phyloP scores from a whole-genome alignment of 1,139 yeast species.

The Lodderomyces jiufengensis region DNA sequence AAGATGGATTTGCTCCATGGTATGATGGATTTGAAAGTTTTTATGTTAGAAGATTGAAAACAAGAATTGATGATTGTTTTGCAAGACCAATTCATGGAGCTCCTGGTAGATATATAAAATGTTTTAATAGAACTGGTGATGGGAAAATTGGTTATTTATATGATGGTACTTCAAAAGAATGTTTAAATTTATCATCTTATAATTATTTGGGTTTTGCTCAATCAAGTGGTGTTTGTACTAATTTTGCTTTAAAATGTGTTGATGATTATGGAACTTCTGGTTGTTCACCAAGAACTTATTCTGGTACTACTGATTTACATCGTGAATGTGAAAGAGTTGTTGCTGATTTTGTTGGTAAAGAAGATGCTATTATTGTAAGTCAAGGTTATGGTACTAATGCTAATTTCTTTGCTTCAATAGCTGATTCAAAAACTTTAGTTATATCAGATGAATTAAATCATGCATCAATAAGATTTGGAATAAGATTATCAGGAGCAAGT shows the following conservation, averaged over 20 bases:
- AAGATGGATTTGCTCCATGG: conserved; percentile 95
- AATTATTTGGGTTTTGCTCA: conserved; percentile 97
- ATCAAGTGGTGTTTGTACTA: conserved; percentile 89
- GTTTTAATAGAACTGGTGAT: conserved; percentile 69
- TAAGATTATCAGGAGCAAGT: conserved; percentile 87
- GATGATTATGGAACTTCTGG: conserved; percentile 70
- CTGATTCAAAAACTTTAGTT: conserved; percentile 83
- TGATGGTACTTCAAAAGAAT: conserved; percentile 71
- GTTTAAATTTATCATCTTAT: conserved; percentile 85
- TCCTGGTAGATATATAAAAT: conserved; percentile 86
- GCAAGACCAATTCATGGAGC: conserved; percentile 95
- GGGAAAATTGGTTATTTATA: conserved; percentile 63
- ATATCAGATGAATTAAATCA: conserved; percentile 94
- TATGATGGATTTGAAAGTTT: conserved; percentile 91
- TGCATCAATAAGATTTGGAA: conserved; percentile 93
- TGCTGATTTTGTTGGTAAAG: conserved; percentile 89
- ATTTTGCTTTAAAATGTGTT: conserved; percentile 61
- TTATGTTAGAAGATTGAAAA: conserved; percentile 86
- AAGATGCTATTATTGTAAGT: conserved; percentile 78
- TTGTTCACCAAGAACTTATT: conserved; percentile 70
- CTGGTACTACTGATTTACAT: conserved; percentile 80
- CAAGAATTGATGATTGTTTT: conserved; percentile 90
- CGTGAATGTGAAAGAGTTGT: conserved; percentile 67
- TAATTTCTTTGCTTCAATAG: conserved; percentile 77
- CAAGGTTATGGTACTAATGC: conserved; percentile 98